A percentile compares a stretch with the other conserved stretches of the same genome.
phyloP scores from a whole-genome alignment of 352 stramenopile species.

The Globisporangium canariense region DNA sequence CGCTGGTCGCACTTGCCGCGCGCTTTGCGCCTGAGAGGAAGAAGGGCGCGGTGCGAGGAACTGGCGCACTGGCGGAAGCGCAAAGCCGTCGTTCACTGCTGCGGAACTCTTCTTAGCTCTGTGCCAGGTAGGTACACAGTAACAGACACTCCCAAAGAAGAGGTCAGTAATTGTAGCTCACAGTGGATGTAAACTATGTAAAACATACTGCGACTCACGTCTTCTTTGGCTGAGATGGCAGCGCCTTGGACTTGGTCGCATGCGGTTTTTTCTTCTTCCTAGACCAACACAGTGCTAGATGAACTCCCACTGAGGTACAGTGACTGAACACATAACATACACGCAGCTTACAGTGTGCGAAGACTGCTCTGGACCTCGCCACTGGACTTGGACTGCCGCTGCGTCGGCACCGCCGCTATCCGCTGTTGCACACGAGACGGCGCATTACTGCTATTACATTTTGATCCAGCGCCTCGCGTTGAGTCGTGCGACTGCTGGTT shows the following conservation, averaged over 20 bases:
- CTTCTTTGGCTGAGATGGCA: slow-evolving; percentile 19
- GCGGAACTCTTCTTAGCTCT: slow-evolving; percentile 7
- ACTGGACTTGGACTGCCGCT: slow-evolving; percentile 18
- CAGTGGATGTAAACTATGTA: not conserved
- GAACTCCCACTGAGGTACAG: not conserved
- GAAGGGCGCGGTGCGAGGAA: slow-evolving; percentile 14
- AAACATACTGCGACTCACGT: slow-evolving; percentile 13
- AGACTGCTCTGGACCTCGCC: slow-evolving; percentile 5
- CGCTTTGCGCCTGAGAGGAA: slow-evolving; percentile 15
- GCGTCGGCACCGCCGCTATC: not conserved
- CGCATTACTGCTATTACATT: not conserved
- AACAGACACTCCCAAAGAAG: not conserved
- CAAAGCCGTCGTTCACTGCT: slow-evolving; percentile 15
- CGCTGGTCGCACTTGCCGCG: slow-evolving; percentile 19
- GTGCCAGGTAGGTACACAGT: not conserved
- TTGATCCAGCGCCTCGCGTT: not conserved
- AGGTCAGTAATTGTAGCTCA: not conserved
- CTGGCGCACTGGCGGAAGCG: slow-evolving; percentile 27
- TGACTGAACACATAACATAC: not conserved
- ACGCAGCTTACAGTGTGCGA: slow-evolving; percentile 12
- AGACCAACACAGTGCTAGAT: not conserved
- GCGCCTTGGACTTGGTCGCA: slow-evolving; percentile 10
- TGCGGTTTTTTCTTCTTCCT: slow-evolving; percentile 17
- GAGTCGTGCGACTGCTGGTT: slow-evolving; percentile 14
- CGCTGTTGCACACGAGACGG: not conserved